Evolutionary conservation across 2,329 filamentous ascomycete species (phyloP), one percentile per base, ranked within the genome.

Genomic region (Penicillium freii): DNA sequence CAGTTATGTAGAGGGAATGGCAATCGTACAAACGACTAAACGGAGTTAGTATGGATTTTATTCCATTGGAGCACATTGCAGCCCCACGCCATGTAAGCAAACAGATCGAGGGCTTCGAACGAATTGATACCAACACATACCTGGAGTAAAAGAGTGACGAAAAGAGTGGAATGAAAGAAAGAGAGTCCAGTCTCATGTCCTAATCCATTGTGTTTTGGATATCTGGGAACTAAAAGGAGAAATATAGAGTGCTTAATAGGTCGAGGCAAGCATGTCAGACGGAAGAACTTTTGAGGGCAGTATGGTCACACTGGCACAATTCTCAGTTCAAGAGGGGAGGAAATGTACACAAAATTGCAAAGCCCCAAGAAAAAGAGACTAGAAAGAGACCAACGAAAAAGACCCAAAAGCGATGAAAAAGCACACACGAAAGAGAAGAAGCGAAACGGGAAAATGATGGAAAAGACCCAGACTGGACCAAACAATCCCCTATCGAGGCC

Each of bases 401-500:
- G 40, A 39, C n/a, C 4, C 39, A 23, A 42, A 42, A 40, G 5
- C 34, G 40, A 46, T 25, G 51, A 36, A 21, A 39, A 48, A 46
- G 44, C 29, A 39, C 17, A 38, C 36, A 46, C 34, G 44, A 51
- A 44, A 40, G 38, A 51, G 50, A 59, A 60, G 33, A 59, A 60
- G 33, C 43, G 56, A 64, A 62, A 62, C 44, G 51, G 54, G 51
- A 58, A 58, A 49, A 52, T 34, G 49, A 60, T 60, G 60, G 49
- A 64, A 47, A 57, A 53, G 61, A 60, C 51, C 62, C 58, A 66
- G 61, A 59, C 54, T 46, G 59, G 51, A 58, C 61, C 56, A 59
- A 56, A 54, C 54, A 48, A 53, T 61, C 64, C 60, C 64, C 62
- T 64, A 66, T 62, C 56, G 55, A 66, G 58, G 61, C 56, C 56